These are phyloP conservation scores for Globisporangium mamillatum DNA, from an alignment of 352 stramenopile species.

Conservation along the genomic window DNA sequence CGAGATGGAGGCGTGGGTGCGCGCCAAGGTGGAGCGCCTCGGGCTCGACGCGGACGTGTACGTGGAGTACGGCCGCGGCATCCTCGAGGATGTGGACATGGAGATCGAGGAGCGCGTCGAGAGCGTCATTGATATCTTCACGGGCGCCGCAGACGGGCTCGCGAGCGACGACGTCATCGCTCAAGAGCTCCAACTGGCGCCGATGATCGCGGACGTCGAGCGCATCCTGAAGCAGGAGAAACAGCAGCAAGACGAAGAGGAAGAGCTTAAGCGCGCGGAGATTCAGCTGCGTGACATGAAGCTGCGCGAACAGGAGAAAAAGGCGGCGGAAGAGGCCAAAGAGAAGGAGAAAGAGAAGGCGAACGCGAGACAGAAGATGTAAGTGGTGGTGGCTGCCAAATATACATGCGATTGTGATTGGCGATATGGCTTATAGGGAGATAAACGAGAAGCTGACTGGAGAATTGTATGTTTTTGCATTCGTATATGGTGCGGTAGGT, in stretches of 20 bases:
- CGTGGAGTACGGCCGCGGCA: conserved; percentile 66
- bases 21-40: conserved; percentile 50
- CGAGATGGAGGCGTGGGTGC: conserved; percentile 63
- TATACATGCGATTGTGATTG: neutral
- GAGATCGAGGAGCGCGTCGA: conserved; percentile 64
- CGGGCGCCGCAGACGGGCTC: conserved; percentile 50
- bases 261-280: conserved; percentile 40
- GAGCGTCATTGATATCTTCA: conserved; percentile 64
- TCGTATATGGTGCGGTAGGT: conserved; percentile 19
- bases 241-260: conserved; percentile 30
- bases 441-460: neutral
- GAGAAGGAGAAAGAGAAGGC: conserved; percentile 61
- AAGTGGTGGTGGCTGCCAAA: neutral
- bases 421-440: neutral
- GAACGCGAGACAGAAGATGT: conserved; percentile 66
- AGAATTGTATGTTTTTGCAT: neutral
- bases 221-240: conserved; percentile 37
- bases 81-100: conserved; percentile 72
- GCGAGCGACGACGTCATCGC: conserved; percentile 38
- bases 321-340: conserved; percentile 52
- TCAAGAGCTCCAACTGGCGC: conserved; percentile 29
- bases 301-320: conserved; percentile 54
- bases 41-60: conserved; percentile 72
- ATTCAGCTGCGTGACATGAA: conserved; percentile 52
- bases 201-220: conserved; percentile 54